Evolutionary conservation across 768 basidiomycete genomes (phyloP).

Genomic region (Galerina sulciceps): DNA sequence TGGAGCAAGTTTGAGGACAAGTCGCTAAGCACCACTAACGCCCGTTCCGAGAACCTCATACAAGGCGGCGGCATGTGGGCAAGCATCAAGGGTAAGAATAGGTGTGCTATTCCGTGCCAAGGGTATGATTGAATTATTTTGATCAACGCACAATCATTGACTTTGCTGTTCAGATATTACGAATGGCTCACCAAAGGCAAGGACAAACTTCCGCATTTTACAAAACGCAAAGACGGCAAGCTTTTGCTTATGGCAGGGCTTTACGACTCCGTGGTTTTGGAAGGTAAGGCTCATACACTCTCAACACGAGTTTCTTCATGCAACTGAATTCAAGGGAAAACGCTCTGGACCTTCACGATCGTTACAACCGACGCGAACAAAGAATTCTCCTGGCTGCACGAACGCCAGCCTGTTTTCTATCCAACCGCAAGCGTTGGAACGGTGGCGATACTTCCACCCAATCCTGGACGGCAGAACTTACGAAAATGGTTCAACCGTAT

Average conservation of each 20-base stretch:
- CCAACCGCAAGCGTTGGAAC: slow-evolving; percentile 56
- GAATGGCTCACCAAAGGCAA: slow-evolving; percentile 92
- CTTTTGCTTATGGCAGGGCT: slow-evolving; percentile 89
- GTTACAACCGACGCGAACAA: slow-evolving; percentile 81
- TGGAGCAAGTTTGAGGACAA: slow-evolving; percentile 80
- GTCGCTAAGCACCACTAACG: slow-evolving; percentile 85
- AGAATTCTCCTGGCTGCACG: slow-evolving; percentile 85
- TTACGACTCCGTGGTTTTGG: slow-evolving; percentile 74
- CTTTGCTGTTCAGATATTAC: slow-evolving; percentile 68
- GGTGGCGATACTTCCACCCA: slow-evolving; percentile 79
- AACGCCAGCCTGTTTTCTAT: slow-evolving; percentile 88
- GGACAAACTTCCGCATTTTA: slow-evolving; percentile 81
- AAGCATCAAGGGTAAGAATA: slow-evolving; percentile 76
- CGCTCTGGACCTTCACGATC: slow-evolving; percentile 84
- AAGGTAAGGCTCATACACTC: slow-evolving; percentile 46
- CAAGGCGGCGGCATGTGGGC: slow-evolving; percentile 86
- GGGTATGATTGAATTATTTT: slow-evolving; percentile 22
- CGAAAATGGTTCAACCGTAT: slow-evolving; percentile 64
- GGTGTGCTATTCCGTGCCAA: slow-evolving; percentile 83
- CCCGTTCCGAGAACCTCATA: slow-evolving; percentile 80
- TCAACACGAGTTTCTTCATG: neutral
- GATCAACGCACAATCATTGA: neutral
- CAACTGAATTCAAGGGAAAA: slow-evolving; percentile 44
- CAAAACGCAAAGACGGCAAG: slow-evolving; percentile 62
- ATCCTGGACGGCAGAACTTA: slow-evolving; percentile 66